Conservation (phyloP, 192 early-diverging fungal genomes). For the Entophlyctis luteolus region DNA sequence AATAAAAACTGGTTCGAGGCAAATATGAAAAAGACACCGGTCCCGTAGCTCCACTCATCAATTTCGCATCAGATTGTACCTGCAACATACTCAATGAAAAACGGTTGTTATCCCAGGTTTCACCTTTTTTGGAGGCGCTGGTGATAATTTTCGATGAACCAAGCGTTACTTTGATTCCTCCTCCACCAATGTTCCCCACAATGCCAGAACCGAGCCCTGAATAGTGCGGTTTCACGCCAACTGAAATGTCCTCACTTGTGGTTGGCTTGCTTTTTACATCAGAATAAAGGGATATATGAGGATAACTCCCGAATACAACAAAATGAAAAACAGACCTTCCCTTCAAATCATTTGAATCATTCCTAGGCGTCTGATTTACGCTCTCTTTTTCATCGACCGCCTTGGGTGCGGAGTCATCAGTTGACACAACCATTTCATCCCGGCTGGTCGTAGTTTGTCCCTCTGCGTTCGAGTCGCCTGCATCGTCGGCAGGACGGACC, state of each 20-base stretch:
- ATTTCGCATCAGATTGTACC: too few relatives aligned
- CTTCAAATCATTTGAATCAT: not conserved
- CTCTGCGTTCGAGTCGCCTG: too few relatives aligned
- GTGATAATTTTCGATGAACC: not conserved
- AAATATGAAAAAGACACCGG: too few relatives aligned
- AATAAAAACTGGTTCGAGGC: too few relatives aligned
- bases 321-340: not conserved
- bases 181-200: not conserved
- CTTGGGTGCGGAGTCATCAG: not conserved
- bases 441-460: too few relatives aligned
- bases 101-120: too few relatives aligned
- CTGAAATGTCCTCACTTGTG: not conserved
- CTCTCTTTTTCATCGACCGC: not conserved
- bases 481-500: not conserved
- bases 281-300: not conserved
- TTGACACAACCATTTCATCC: too few relatives aligned
- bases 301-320: not conserved
- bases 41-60: too few relatives aligned
- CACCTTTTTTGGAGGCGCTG: too few relatives aligned
- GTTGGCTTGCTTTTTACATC: not conserved
- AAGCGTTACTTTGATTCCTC: not conserved
- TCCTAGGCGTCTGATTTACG: not conserved
- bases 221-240: not conserved
- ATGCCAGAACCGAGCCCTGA: not conserved
- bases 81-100: too few relatives aligned